Conservation (phyloP, 31 red algal genomes). For the Odonthalia washingtoniensis region DNA sequence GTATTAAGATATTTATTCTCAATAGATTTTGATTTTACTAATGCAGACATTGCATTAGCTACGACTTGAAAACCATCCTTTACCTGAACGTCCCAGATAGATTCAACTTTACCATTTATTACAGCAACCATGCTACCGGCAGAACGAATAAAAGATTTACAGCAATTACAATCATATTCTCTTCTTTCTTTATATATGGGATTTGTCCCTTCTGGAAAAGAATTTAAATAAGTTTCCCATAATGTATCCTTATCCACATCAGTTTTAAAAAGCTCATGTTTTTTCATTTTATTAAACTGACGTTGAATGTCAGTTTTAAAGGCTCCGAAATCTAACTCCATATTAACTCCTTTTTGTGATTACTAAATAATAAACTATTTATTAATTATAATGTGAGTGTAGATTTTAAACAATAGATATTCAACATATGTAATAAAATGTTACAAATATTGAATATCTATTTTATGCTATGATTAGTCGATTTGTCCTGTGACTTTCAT, state of each 20-base stretch:
- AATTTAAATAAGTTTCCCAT: conserved; percentile 1
- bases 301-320: no score
- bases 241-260: background rate
- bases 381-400: no score
- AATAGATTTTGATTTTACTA: background rate
- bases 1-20: background rate
- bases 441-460: no score
- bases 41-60: background rate
- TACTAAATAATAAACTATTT: no score
- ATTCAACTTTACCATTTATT: background rate
- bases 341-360: no score
- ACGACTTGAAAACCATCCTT: background rate
- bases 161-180: conserved; percentile 1
- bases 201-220: conserved; percentile 18
- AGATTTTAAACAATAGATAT: no score
- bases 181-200: background rate
- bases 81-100: conserved; percentile 2
- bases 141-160: background rate
- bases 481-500: no score
- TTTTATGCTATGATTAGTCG: no score
- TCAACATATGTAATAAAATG: no score
- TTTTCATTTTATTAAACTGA: conserved; percentile 2
- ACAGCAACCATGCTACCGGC: conserved; percentile 14
- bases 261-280: conserved; percentile 1
- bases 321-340: no score